A percentile compares a stretch with the other conserved stretches of the same genome.
Evolutionary conservation across 495 filamentous ascomycete species (phyloP).

Genomic region (Haplographium delicatum): DNA sequence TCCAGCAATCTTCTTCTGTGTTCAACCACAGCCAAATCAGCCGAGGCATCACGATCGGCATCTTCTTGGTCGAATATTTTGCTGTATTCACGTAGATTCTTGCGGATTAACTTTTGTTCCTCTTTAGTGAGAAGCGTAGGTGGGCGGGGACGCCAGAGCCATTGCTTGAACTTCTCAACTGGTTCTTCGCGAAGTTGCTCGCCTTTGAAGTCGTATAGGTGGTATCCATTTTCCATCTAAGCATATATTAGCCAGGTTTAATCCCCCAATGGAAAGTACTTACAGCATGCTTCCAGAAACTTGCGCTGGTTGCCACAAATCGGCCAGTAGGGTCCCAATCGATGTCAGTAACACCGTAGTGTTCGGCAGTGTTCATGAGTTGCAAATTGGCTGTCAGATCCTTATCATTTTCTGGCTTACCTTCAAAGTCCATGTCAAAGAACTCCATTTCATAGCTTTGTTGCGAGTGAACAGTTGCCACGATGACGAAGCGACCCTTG

Average conservation of each 20-base stretch:
- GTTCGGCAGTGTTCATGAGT: constrained; percentile 85
- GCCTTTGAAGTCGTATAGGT: constrained; percentile 94
- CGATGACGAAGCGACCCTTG: constrained; percentile 86
- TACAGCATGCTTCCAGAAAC: constrained; percentile 92
- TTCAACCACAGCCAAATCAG: constrained; percentile 90
- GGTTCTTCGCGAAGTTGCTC: constrained; percentile 84
- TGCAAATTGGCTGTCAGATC: constrained; percentile 91
- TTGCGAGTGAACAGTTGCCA: constrained; percentile 86
- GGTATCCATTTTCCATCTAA: constrained; percentile 99
- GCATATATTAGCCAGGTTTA: too few species aligned
- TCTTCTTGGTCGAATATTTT: constrained; percentile 94
- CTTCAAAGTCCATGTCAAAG: constrained; percentile 95
- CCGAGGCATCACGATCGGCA: constrained; percentile 81
- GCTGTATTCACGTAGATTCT: constrained; percentile 95
- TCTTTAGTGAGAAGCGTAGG: constrained; percentile 83
- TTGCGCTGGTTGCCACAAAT: constrained; percentile 87
- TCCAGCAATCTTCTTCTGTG: constrained; percentile 73
- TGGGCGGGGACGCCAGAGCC: constrained; percentile 88
- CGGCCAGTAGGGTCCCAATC: constrained; percentile 97
- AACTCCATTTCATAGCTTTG: constrained; percentile 95
- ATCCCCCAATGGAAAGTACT: too few species aligned
- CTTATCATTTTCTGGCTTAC: constrained; percentile 85
- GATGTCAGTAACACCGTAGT: constrained; percentile 95
- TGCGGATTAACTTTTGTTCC: constrained; percentile 95
- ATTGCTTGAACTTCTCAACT: constrained; percentile 97